Conservation (phyloP, 2,329 filamentous ascomycete genomes). For the Xylariaceae sp. region DNA sequence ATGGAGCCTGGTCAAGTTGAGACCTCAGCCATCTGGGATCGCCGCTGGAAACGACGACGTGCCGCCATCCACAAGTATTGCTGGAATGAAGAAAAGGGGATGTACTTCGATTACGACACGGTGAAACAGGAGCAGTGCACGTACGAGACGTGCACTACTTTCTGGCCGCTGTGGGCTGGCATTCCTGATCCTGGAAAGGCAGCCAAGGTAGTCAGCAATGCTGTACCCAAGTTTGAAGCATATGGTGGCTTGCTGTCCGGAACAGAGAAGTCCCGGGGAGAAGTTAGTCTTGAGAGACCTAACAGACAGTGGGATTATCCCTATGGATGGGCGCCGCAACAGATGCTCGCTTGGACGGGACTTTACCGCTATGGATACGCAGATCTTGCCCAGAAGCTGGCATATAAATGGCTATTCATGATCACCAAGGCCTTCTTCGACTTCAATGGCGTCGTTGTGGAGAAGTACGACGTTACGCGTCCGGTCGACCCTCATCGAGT, state of each 20-base stretch:
- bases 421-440: conserved; percentile 98
- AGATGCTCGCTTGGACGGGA: conserved; percentile 97
- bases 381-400: conserved; percentile 85
- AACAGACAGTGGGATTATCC: conserved; percentile 99
- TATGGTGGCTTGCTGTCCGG: conserved; percentile 88
- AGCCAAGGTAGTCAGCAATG: conserved; percentile 78
- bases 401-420: conserved; percentile 98
- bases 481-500: conserved; percentile 91
- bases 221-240: conserved; percentile 85
- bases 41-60: conserved; percentile 83
- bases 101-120: conserved; percentile 98
- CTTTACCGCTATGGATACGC: conserved; percentile 90
- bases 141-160: conserved; percentile 92
- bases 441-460: conserved; percentile 96
- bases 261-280: conserved; percentile 85
- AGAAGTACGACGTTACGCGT: conserved; percentile 97
- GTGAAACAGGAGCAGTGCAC: conserved; percentile 77
- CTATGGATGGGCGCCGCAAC: conserved; percentile 97
- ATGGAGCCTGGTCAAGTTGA: conserved; percentile 73
- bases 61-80: conserved; percentile 88
- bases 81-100: conserved; percentile 89
- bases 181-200: conserved; percentile 86
- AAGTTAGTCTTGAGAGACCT: conserved; percentile 78
- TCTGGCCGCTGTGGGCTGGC: conserved; percentile 98
- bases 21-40: conserved; percentile 88